phyloP scores from a whole-genome alignment of 225 moss, liverwort and hornwort genomes.

The Marchantia polymorpha region DNA sequence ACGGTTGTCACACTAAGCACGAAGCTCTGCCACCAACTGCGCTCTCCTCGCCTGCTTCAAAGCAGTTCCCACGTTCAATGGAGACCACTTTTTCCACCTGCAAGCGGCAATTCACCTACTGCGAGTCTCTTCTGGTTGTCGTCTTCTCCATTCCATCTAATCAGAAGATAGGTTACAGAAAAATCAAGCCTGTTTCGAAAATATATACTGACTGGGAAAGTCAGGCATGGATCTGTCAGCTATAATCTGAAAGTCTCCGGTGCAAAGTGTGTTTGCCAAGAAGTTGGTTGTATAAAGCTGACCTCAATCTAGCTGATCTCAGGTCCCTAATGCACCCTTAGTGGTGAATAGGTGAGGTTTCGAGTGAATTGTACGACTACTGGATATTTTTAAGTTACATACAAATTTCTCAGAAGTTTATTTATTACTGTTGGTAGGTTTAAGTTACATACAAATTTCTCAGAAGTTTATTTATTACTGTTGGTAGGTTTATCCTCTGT shows the following conservation, averaged over 20 bases:
- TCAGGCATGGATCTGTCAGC: neutral
- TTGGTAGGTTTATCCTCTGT: too few species aligned
- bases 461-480: too few species aligned
- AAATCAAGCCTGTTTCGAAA: neutral
- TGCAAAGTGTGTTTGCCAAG: neutral
- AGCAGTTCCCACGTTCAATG: neutral
- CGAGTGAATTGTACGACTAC: neutral
- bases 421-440: too few species aligned
- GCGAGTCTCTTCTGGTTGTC: conserved; percentile 2
- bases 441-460: too few species aligned
- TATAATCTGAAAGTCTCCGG: neutral
- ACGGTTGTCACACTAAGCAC: neutral
- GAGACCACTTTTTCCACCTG: conserved; percentile 4
- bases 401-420: too few species aligned
- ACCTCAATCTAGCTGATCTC: neutral
- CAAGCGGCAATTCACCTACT: neutral
- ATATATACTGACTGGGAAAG: neutral
- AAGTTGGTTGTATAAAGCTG: neutral
- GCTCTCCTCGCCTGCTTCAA: neutral
- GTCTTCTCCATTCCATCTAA: neutral
- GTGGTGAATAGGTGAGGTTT: neutral
- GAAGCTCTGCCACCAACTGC: neutral
- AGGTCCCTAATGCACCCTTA: neutral
- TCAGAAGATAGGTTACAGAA: neutral
- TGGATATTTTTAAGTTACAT: too few species aligned